Percentiles rank a stretch among this genome's conserved stretches.
These are phyloP conservation scores for Triticum aestivum DNA, from an alignment of 176 grass and related monocot species.

Conservation along the genomic window IWGSC_CS_RefSeq_v2.1 NC_057805.1:11327225-11327724, in stretches of 20 bases:
- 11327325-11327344: constrained; percentile 76
- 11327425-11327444: constrained; percentile 19
- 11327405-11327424: not conserved
- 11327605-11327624: not conserved
- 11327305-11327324: constrained; percentile 49
- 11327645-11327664: not conserved
- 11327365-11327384: constrained; percentile 17
- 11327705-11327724: too few species aligned
- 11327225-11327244: constrained; percentile 98
- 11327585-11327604: constrained; percentile 19
- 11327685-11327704: too few species aligned
- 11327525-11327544: not conserved
- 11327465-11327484: not conserved
- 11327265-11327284: constrained; percentile 93
- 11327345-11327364: constrained; percentile 98
- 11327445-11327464: not conserved
- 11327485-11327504: not conserved
- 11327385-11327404: not conserved
- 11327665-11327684: not conserved
- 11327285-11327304: constrained; percentile 90
- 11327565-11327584: not conserved
- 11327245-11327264: constrained; percentile 91
- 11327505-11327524: not conserved
- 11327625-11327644: not conserved
- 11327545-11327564: not conserved